phyloP scores from a whole-genome alignment of 495 filamentous ascomycete genomes.

The Tuber umbilicatum region DNA sequence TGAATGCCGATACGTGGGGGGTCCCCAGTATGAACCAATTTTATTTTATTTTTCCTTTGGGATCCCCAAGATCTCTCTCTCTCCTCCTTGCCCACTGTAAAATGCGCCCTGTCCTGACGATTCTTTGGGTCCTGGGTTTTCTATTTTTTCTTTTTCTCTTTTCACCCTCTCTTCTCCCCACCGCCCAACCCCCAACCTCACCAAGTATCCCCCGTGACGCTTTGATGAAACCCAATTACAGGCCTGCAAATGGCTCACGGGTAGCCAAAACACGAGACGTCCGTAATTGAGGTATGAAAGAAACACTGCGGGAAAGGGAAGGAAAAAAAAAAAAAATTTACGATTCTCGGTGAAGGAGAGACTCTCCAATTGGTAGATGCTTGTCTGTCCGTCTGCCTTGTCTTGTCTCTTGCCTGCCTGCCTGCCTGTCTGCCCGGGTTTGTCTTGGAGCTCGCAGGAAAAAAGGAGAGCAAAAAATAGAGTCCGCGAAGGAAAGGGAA shows the following conservation, averaged over 20 bases:
- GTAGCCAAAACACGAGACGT: neutral
- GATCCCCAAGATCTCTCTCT: neutral
- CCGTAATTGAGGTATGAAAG: neutral
- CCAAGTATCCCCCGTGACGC: neutral
- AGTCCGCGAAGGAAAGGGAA: conserved; percentile 7
- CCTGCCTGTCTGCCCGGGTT: neutral
- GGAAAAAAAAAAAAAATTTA: neutral
- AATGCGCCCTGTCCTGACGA: neutral
- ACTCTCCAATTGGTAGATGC: neutral
- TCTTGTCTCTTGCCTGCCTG: no score
- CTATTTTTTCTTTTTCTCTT: neutral
- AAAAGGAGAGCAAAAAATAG: neutral
- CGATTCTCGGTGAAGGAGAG: neutral
- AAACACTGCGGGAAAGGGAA: neutral
- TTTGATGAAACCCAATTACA: conserved; percentile 4
- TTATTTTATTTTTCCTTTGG: neutral
- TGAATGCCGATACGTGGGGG: conserved; percentile 1
- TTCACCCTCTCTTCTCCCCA: neutral
- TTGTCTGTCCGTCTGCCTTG: neutral
- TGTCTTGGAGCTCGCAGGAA: neutral
- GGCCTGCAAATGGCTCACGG: neutral
- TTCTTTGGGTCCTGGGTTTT: neutral
- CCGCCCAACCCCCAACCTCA: neutral
- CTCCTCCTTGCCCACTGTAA: neutral
- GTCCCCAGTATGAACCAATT: neutral